Percentiles rank a stretch among this genome's conserved stretches.
Conservation (phyloP, 129 eudicot species). For the Lactuca sativa region DNA sequence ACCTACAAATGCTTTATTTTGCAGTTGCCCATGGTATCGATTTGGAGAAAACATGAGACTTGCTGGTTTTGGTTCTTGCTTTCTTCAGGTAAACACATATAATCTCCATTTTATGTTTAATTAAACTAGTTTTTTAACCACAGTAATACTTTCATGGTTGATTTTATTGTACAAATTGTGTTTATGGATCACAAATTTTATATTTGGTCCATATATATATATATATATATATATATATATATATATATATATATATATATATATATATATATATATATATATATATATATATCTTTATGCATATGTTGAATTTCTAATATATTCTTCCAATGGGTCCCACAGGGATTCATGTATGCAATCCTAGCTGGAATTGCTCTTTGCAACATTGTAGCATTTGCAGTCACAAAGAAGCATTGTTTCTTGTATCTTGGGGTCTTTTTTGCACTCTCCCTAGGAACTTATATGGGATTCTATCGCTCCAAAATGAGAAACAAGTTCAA, state of each 20-base stretch:
- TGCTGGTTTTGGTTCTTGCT: conserved; percentile 89
- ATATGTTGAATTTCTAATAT: conserved; percentile 13
- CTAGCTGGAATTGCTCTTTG: conserved; percentile 51
- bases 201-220: no score
- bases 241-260: no score
- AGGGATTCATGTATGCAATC: conserved; percentile 60
- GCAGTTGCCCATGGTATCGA: conserved; percentile 95
- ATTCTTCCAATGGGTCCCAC: conserved; percentile 25
- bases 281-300: not conserved
- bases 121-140: not conserved
- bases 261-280: no score
- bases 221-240: no score
- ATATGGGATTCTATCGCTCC: conserved; percentile 73
- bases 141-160: not conserved
- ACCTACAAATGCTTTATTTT: conserved; percentile 19
- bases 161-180: not conserved
- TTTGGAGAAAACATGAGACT: conserved; percentile 93
- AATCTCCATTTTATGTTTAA: not conserved
- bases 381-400: conserved; percentile 48
- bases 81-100: conserved; percentile 61
- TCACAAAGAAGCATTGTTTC: conserved; percentile 62
- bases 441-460: conserved; percentile 53
- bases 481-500: conserved; percentile 77
- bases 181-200: no score
- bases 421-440: conserved; percentile 60